These are phyloP conservation scores for Aspergillus hortae DNA, from an alignment of 2,329 filamentous ascomycete genomes.

Conservation along the genomic window DNA sequence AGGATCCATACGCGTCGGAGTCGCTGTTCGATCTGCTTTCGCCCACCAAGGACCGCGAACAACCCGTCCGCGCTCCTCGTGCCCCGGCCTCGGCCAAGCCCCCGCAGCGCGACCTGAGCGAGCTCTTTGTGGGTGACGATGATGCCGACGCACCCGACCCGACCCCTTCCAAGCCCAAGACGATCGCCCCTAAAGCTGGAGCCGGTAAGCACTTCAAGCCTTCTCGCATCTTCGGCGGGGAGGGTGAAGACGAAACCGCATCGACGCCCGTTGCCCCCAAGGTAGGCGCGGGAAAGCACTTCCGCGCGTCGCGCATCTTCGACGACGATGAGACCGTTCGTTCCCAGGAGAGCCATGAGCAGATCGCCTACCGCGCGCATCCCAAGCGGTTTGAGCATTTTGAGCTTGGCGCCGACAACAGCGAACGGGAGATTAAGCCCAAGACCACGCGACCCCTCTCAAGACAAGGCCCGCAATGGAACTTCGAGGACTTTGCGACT, in stretches of 20 bases:
- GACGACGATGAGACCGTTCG: slow-evolving; percentile 52
- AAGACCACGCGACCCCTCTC: slow-evolving; percentile 25
- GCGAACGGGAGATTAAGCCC: slow-evolving; percentile 24
- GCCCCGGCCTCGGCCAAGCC: slow-evolving; percentile 64
- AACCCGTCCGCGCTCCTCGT: slow-evolving; percentile 60
- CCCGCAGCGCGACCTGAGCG: slow-evolving; percentile 62
- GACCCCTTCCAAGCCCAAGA: slow-evolving; percentile 22
- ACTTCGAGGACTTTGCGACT: slow-evolving; percentile 82
- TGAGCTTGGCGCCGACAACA: slow-evolving; percentile 31
- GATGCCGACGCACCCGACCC: slow-evolving; percentile 22
- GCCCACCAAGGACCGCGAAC: slow-evolving; percentile 47
- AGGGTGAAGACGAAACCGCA: slow-evolving; percentile 36
- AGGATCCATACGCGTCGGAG: slow-evolving; percentile 41
- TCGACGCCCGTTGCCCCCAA: slow-evolving; percentile 43
- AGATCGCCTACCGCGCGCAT: slow-evolving; percentile 58
- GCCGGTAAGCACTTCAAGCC: slow-evolving; percentile 60
- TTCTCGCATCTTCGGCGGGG: slow-evolving; percentile 61
- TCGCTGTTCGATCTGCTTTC: slow-evolving; percentile 70
- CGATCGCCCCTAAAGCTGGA: slow-evolving; percentile 52
- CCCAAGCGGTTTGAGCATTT: slow-evolving; percentile 75
- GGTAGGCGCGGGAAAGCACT: slow-evolving; percentile 58
- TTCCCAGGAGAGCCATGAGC: slow-evolving; percentile 39
- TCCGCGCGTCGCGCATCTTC: slow-evolving; percentile 62
- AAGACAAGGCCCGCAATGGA: slow-evolving; percentile 71
- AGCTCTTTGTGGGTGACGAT: slow-evolving; percentile 61